Conservation (phyloP, 139 green algal species). For the Micromonas commoda region DNA sequence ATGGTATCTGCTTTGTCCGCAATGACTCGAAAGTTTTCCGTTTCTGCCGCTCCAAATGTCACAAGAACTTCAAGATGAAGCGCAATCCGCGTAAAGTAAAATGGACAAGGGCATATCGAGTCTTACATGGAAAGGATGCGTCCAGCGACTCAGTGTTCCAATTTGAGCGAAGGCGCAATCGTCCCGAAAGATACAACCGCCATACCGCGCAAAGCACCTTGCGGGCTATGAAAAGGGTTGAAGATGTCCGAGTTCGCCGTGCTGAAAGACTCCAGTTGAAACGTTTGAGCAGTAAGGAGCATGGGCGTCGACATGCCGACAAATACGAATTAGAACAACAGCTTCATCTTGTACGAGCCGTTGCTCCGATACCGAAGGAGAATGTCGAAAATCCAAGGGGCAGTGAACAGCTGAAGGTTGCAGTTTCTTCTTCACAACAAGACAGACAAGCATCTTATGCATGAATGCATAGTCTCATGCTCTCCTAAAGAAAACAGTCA, state of each 20-base stretch:
- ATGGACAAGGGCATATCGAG: constrained; percentile 96
- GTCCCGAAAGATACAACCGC: constrained; percentile 91
- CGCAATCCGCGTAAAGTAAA: constrained; percentile 93
- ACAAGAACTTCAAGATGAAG: constrained; percentile 99
- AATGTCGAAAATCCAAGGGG: no score
- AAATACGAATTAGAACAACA: constrained; percentile 8
- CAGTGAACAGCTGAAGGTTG: neutral
- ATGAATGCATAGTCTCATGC: neutral
- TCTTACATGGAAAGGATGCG: constrained; percentile 89
- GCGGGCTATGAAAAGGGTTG: constrained; percentile 83
- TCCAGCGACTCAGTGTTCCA: constrained; percentile 88
- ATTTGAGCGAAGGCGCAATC: constrained; percentile 87
- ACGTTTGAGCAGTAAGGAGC: neutral
- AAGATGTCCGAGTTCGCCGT: constrained; percentile 52
- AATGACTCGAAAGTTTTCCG: constrained; percentile 90
- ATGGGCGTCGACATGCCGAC: neutral
- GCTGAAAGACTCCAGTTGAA: neutral
- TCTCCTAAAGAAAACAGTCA: no score
- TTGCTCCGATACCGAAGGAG: neutral
- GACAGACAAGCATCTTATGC: neutral
- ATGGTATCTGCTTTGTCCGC: constrained; percentile 92
- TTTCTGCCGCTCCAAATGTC: constrained; percentile 96
- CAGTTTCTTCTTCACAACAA: neutral
- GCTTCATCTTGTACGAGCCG: neutral
- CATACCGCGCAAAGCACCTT: constrained; percentile 84